Evolutionary conservation across 495 filamentous ascomycete genomes (phyloP), one percentile per base, ranked within the genome.

Genomic region (Daldinia childiae): DNA sequence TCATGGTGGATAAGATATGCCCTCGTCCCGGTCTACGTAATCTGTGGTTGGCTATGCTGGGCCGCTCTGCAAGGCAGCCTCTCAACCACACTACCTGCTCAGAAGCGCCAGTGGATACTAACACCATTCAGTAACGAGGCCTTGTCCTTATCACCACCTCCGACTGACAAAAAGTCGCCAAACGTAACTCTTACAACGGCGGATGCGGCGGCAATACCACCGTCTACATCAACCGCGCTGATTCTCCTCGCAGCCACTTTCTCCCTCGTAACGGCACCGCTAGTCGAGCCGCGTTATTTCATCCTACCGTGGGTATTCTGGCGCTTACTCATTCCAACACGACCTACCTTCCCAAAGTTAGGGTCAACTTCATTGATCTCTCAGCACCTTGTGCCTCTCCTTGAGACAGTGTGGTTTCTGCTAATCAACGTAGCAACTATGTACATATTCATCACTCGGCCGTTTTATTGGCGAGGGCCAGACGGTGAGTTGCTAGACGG

Each of bases 261-360:
- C 7, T 94, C 92, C 2, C 85, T 98, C 24, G 77, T 96, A 50
- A 93, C 93, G 0, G 94, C 96, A 0, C 93, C 95, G 2, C 86
- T 99, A 1, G 95, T 99, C 11, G 95, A 99, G 74, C 94, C 94
- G 2, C 87, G 95, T 4, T 99, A 99, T 76, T 95, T 96, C 76
- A 95, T 98, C 75, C 84, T 97, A 3, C 94, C 94, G 0, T 99
- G 95, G 95, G 87, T 97, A 29, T 88, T 98, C 76, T 99, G 93
- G 92, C 85, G 96, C 8, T 80, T 97, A 12, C 88, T 97, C 78
- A 79, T 98, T 0, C 91, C 91, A 6, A 72, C 79, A 7, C 62
- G 27, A 17, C 51, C 24, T 65, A 78, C 54, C 77, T 79, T 74
- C 70, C 78, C 59, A 8, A 6, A 4, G 2, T 48, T 48, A 8